These are phyloP conservation scores for Cyclaneusma minus DNA, from an alignment of 2,329 filamentous ascomycete genomes.

Conservation along the genomic window DNA sequence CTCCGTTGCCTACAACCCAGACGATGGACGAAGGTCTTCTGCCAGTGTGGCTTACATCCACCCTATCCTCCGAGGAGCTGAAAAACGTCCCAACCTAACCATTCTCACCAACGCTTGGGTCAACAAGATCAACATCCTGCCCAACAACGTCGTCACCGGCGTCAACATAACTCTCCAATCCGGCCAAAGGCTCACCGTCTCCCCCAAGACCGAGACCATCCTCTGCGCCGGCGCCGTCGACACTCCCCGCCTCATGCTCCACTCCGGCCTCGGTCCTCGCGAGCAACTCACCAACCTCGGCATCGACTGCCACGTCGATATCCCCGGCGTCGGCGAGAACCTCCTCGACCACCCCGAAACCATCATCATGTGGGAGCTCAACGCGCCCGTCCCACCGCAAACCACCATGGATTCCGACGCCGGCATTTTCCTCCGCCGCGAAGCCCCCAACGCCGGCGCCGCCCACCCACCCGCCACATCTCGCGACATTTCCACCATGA, in stretches of 20 bases:
- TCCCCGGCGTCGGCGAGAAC: conserved; percentile 21
- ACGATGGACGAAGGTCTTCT: conserved; percentile 69
- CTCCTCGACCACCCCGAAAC: conserved; percentile 20
- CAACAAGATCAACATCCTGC: conserved; percentile 61
- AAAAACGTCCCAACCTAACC: conserved; percentile 70
- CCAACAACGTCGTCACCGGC: conserved; percentile 54
- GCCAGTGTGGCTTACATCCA: conserved; percentile 88
- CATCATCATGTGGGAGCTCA: conserved; percentile 34
- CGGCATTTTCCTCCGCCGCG: conserved; percentile 58
- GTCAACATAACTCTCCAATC: conserved; percentile 48
- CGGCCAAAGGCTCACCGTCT: conserved; percentile 37
- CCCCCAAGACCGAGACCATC: conserved; percentile 54
- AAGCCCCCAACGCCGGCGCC: conserved; percentile 51
- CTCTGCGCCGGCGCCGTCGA: conserved; percentile 23
- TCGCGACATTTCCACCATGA: conserved; percentile 26
- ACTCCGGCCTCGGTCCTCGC: conserved; percentile 22
- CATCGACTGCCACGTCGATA: conserved; percentile 17
- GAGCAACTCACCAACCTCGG: conserved; percentile 16
- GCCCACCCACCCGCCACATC: conserved; percentile 27
- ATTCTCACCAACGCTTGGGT: conserved; percentile 83
- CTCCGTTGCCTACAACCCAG: conserved; percentile 81
- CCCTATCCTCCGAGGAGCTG: conserved; percentile 70
- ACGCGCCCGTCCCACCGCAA: conserved; percentile 22
- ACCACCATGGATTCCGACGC: conserved; percentile 35
- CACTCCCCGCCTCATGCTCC: conserved; percentile 22